Percentiles rank a stretch among this genome's conserved stretches.
Conservation (phyloP, 1,284 basidiomycete genomes). For the Marasmius oreades region DNA sequence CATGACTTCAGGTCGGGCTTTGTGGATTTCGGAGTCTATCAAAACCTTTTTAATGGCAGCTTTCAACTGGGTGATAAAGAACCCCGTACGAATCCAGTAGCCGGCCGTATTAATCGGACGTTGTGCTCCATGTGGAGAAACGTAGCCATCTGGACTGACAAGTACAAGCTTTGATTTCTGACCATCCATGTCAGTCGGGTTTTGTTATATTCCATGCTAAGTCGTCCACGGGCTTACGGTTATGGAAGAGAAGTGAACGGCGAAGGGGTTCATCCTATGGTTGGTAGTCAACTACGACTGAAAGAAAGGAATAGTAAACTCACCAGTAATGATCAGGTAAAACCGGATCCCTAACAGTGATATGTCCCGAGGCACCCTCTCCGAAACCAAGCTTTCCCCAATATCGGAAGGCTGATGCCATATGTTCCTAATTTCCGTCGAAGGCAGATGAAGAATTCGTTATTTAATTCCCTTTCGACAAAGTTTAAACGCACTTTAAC, state of each 20-base stretch:
- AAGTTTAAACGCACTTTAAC: slow-evolving; percentile 20
- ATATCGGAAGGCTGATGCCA: slow-evolving; percentile 26
- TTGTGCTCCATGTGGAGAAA: slow-evolving; percentile 25
- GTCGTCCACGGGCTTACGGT: slow-evolving; percentile 18
- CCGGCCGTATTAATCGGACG: slow-evolving; percentile 26
- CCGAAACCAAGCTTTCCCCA: slow-evolving; percentile 51
- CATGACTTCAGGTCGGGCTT: slow-evolving; percentile 56
- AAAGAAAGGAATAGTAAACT: slow-evolving; percentile 4
- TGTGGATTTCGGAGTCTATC: slow-evolving; percentile 51
- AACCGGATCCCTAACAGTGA: slow-evolving; percentile 49
- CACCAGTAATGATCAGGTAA: slow-evolving; percentile 19
- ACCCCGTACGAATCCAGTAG: slow-evolving; percentile 23
- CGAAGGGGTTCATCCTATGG: slow-evolving; percentile 27
- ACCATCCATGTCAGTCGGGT: background rate
- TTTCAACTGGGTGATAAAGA: slow-evolving; percentile 25
- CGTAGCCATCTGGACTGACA: slow-evolving; percentile 25
- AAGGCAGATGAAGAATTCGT: background rate
- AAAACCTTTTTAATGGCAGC: slow-evolving; percentile 7
- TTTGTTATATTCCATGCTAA: background rate
- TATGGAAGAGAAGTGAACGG: slow-evolving; percentile 26
- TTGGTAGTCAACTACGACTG: background rate
- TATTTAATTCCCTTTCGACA: too few species aligned
- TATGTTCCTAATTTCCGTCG: slow-evolving; percentile 18
- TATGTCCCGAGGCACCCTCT: slow-evolving; percentile 61
- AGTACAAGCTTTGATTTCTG: slow-evolving; percentile 28